Base-by-base conservation (phyloP, 2,329 filamentous ascomycete species). In the Aspergillus flavus region DNA sequence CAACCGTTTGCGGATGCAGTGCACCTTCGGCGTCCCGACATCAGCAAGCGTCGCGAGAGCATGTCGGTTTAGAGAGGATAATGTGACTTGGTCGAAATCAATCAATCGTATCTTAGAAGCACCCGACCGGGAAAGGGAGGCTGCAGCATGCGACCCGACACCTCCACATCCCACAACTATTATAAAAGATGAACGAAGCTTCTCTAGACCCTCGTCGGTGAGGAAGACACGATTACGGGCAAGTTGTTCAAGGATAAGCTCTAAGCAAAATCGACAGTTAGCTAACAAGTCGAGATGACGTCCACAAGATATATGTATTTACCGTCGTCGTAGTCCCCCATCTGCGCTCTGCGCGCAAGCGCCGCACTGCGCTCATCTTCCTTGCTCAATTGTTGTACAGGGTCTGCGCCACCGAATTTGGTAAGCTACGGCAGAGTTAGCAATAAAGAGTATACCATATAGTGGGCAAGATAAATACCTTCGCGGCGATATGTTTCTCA, bases 61-160 rank as follows among this genome's bases (percentile, higher is more conserved):
- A 79, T 99, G 95, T n/a, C 95, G 85, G 78, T 99, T 99, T 60
- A 99, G 82, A 3, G 93, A 97, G 67, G 92, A 96, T 52, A 99
- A 84, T 0, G 94, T 96, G 39, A 99, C 94, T 83, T 99, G 95
- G 76, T 99, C 95, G 76, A 99, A 99, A 78, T 99, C 95, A 69
- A 99, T 88, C 43, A 99, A 86, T 1, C 95, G 89, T 60, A 99
- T 85, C 71, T 89, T 90, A n/a, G 91, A 89, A 50, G 96, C 93
- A 36, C 95, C 95, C 0, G 94, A 97, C 34, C 95, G 89, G 6
- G 93, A 91, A 34, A 99, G 87, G 4, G 95, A 90, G 1, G 94
- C 90, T 5, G 90, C 87, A 66, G 92, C 94, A 81, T 99, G 96
- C 7, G 93, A 97, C 53, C 95, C 95, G 6, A 99, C 95, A 48